Conservation (phyloP, 2,329 filamentous ascomycete species). For the Ceratocystis eucalypticola region DNA sequence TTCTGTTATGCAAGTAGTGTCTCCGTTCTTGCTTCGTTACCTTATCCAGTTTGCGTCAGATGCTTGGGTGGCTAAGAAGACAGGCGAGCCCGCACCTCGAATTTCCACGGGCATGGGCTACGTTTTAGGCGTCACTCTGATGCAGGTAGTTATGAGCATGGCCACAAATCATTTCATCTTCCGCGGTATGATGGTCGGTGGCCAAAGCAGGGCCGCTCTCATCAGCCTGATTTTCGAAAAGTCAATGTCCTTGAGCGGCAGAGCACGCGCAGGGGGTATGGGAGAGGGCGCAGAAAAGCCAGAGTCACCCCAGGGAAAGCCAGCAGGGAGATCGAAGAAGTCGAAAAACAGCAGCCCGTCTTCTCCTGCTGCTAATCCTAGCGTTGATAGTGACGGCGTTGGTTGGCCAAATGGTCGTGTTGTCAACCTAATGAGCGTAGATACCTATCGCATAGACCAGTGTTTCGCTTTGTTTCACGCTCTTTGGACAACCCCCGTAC, state of each 20-base stretch:
- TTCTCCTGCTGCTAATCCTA: constrained; percentile 24
- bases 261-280: constrained; percentile 69
- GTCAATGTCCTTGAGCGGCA: constrained; percentile 72
- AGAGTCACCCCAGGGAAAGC: constrained; percentile 36
- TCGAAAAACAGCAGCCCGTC: constrained; percentile 25
- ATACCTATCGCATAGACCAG: constrained; percentile 84
- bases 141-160: constrained; percentile 74
- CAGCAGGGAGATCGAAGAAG: constrained; percentile 30
- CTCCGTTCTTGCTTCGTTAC: constrained; percentile 73
- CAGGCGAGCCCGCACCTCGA: constrained; percentile 42
- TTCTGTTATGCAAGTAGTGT: constrained; percentile 64
- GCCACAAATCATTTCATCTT: constrained; percentile 87
- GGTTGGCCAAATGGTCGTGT: constrained; percentile 92
- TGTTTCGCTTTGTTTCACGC: constrained; percentile 83
- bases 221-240: constrained; percentile 88
- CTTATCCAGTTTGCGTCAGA: constrained; percentile 74
- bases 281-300: constrained; percentile 30
- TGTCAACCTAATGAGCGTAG: constrained; percentile 86
- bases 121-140: constrained; percentile 67
- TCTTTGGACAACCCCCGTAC: constrained; percentile 73
- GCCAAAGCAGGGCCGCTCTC: constrained; percentile 64
- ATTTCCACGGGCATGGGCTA: constrained; percentile 69
- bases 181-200: constrained; percentile 80
- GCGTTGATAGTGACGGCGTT: constrained; percentile 47
- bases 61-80: constrained; percentile 53